These are phyloP conservation scores for Aspergillus avenaceus DNA, from an alignment of 495 filamentous ascomycete species.

Conservation along the genomic window DNA sequence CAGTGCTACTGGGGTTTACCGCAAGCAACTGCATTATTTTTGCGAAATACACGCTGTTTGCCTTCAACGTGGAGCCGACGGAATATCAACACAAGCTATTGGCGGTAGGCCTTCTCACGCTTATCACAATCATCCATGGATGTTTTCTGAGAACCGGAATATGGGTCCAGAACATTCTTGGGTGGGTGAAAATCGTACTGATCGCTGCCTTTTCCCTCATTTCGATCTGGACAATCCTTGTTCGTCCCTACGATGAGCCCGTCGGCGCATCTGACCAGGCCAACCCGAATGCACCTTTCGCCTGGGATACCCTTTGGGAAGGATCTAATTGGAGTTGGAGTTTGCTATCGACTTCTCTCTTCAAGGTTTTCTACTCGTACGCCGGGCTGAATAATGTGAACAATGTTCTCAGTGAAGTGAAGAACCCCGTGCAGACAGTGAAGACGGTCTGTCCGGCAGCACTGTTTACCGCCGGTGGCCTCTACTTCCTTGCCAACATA, in stretches of 20 bases:
- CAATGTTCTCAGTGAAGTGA: conserved; percentile 74
- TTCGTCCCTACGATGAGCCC: conserved; percentile 21
- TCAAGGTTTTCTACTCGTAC: conserved; percentile 73
- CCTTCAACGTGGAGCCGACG: conserved; percentile 24
- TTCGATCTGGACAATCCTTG: conserved; percentile 38
- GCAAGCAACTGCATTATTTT: conserved; percentile 44
- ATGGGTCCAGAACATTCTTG: conserved; percentile 42
- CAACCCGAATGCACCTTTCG: not conserved
- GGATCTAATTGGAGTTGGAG: conserved; percentile 46
- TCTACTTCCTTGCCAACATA: conserved; percentile 67
- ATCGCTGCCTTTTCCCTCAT: conserved; percentile 42
- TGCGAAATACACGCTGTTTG: conserved; percentile 43
- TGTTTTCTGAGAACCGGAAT: conserved; percentile 35
- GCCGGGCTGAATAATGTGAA: conserved; percentile 64
- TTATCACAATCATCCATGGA: conserved; percentile 36
- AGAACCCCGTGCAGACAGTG: conserved; percentile 62
- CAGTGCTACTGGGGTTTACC: conserved; percentile 67
- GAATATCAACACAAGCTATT: conserved; percentile 34
- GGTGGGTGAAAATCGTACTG: conserved; percentile 45
- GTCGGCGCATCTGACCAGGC: conserved; percentile 4
- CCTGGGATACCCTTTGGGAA: conserved; percentile 37
- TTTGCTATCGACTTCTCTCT: conserved; percentile 57
- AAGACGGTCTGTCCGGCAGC: conserved; percentile 60
- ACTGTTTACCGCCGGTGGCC: conserved; percentile 53
- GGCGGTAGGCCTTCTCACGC: conserved; percentile 32